A percentile compares a stretch with the other conserved stretches of the same genome.
These are phyloP conservation scores for Lasiodiplodia gonubiensis DNA, from an alignment of 2,329 filamentous ascomycete species.

Conservation along the genomic window DNA sequence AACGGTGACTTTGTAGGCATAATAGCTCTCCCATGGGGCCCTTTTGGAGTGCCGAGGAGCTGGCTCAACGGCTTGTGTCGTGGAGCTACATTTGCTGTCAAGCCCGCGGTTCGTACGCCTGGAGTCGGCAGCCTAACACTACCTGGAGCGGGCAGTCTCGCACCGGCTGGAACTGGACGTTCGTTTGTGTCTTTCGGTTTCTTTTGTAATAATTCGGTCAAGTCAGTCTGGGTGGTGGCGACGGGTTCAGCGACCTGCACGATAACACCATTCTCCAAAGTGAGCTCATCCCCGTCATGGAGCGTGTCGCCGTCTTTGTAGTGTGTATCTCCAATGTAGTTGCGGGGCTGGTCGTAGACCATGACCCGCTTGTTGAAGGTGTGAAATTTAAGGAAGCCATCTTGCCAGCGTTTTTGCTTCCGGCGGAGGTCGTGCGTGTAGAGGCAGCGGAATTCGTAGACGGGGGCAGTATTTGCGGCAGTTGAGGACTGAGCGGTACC, in stretches of 20 bases:
- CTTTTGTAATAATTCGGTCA: constrained; percentile 76
- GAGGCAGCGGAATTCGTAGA: constrained; percentile 83
- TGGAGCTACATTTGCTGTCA: constrained; percentile 35
- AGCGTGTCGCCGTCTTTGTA: constrained; percentile 74
- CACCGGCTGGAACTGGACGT: constrained; percentile 26
- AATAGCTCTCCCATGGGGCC: constrained; percentile 66
- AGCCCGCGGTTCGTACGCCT: constrained; percentile 6
- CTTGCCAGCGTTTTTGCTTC: constrained; percentile 93
- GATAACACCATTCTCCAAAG: constrained; percentile 76
- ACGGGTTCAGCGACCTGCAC: constrained; percentile 80
- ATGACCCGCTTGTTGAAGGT: constrained; percentile 90
- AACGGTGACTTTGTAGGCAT: constrained; percentile 68
- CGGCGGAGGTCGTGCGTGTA: constrained; percentile 84
- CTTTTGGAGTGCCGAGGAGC: constrained; percentile 68
- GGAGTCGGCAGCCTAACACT: constrained; percentile 50
- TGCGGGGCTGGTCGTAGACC: constrained; percentile 82
- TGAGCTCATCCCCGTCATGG: constrained; percentile 80
- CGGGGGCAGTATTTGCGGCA: constrained; percentile 69
- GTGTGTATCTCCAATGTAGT: constrained; percentile 84
- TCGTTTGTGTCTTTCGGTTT: constrained; percentile 53
- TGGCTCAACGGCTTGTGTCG: constrained; percentile 66
- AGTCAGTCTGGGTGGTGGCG: constrained; percentile 76
- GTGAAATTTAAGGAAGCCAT: constrained; percentile 86
- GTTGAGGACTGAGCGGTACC: constrained; percentile 45
- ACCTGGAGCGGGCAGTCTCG: constrained; percentile 49